phyloP scores from a whole-genome alignment of 129 eudicot species.

The Oenanthe sinensis region DNA sequence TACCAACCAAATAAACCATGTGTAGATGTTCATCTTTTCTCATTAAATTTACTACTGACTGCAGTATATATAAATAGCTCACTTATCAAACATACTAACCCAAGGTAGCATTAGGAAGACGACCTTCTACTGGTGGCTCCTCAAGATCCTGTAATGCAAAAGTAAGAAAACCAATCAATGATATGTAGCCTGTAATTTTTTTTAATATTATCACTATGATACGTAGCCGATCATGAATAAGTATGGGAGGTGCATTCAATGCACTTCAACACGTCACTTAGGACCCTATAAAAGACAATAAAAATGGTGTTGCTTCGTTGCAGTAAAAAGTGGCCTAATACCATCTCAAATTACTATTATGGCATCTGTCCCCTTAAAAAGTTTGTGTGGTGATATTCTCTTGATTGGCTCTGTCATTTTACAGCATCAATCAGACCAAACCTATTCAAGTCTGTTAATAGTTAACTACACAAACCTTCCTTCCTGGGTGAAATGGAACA shows the following conservation, averaged over 20 bases:
- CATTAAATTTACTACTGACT: not conserved
- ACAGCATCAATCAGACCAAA: not conserved
- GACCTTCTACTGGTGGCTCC: conserved; percentile 73
- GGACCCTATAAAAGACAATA: not conserved
- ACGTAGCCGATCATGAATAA: not conserved
- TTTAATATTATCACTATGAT: too few relatives aligned
- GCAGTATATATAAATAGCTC: not conserved
- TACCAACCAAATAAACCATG: not conserved
- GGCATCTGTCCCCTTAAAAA: not conserved
- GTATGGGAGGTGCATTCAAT: not conserved
- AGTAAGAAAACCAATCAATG: not conserved
- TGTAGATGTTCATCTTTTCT: not conserved
- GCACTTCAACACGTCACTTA: not conserved
- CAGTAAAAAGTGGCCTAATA: not conserved
- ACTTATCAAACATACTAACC: conserved; percentile 31
- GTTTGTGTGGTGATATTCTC: not conserved
- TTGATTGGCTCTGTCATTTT: not conserved
- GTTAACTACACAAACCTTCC: conserved; percentile 37
- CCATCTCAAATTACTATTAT: not conserved
- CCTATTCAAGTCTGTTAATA: not conserved
- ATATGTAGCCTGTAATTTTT: not conserved
- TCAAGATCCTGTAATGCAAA: conserved; percentile 42
- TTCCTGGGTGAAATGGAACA: conserved; percentile 87
- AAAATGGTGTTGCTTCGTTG: not conserved
- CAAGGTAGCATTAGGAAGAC: conserved; percentile 80